These are phyloP conservation scores for Euphorbia peplus DNA, from an alignment of 345 rosid genomes.

Conservation along the genomic window DNA sequence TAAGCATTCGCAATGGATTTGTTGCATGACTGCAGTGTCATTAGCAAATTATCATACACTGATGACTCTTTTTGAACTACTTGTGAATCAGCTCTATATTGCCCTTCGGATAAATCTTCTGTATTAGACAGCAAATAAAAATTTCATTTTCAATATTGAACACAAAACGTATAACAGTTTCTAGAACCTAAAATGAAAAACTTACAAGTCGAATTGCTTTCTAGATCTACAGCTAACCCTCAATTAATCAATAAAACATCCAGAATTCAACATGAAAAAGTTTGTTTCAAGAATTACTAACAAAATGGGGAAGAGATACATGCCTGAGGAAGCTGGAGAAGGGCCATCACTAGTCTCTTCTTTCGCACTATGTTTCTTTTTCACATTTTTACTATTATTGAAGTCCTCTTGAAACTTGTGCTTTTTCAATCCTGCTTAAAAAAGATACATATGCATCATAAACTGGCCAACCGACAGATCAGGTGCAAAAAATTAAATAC, in stretches of 20 bases:
- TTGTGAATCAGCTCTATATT: constrained; percentile 18
- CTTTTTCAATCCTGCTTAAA: constrained; percentile 38
- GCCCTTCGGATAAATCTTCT: constrained; percentile 36
- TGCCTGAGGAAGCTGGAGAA: constrained; percentile 39
- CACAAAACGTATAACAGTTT: background rate
- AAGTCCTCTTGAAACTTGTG: constrained; percentile 24
- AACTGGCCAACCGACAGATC: background rate
- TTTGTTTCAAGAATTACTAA: background rate
- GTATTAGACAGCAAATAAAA: background rate
- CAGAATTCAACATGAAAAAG: background rate
- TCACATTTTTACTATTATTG: constrained; percentile 23
- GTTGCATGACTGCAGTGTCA: constrained; percentile 46
- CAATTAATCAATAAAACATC: background rate
- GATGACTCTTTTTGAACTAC: constrained; percentile 41
- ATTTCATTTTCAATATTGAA: background rate
- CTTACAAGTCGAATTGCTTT: background rate
- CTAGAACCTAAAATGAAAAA: background rate
- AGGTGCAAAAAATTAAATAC: background rate
- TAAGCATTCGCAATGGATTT: constrained; percentile 42
- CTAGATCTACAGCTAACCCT: background rate
- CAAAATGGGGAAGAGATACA: constrained; percentile 1
- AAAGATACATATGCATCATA: background rate
- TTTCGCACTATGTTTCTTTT: constrained; percentile 29
- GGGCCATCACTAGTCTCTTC: constrained; percentile 25
- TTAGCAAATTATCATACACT: constrained; percentile 42